Evolutionary conservation across 176 grass and related monocot species (phyloP).

Genomic region (Juncus inflexus): DNA sequence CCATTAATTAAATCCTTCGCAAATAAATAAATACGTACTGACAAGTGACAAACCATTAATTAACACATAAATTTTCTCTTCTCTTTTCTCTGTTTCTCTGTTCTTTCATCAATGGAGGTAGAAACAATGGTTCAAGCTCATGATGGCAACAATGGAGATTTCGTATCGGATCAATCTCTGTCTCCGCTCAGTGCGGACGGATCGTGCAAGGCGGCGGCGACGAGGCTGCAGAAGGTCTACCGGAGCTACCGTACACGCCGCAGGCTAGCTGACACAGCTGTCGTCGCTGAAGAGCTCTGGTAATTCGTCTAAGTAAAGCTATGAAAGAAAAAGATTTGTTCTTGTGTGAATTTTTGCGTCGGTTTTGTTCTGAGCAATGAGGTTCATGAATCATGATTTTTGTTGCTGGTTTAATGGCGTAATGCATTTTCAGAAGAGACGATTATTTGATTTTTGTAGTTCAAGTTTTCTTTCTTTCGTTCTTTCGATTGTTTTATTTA

Average conservation of each 20-base stretch:
- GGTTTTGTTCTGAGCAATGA: neutral
- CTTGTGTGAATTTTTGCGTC: neutral
- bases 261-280: conserved; percentile 83
- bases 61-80: neutral
- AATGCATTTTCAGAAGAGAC: neutral
- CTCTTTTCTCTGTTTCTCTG: neutral
- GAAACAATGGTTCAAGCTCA: conserved; percentile 13
- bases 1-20: too few relatives aligned
- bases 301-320: neutral
- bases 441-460: neutral
- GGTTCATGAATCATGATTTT: conserved; percentile 7
- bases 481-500: too few relatives aligned
- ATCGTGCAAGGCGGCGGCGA: conserved; percentile 56
- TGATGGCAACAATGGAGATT: neutral
- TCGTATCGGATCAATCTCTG: conserved; percentile 13
- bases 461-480: neutral
- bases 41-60: too few relatives aligned
- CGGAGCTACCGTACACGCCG: conserved; percentile 90
- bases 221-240: conserved; percentile 91
- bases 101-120: conserved; percentile 37
- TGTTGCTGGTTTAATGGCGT: neutral
- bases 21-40: too few relatives aligned
- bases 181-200: neutral
- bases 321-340: neutral
- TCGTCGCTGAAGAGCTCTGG: conserved; percentile 99